Conservation (phyloP, 2,329 filamentous ascomycete genomes). For the Ramularia endophylla region DNA sequence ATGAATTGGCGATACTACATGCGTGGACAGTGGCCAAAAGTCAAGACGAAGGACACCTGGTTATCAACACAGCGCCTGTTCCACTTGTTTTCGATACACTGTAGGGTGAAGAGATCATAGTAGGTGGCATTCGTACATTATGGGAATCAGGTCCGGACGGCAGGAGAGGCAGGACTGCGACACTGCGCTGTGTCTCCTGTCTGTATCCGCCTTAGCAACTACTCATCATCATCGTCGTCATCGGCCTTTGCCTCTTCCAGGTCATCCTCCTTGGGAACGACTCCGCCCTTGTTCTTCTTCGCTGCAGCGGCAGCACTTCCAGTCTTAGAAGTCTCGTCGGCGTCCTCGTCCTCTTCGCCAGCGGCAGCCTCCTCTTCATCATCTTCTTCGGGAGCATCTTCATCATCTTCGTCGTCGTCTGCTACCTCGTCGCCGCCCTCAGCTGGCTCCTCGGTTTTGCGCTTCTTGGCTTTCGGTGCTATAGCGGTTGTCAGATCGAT, state of each 20-base stretch:
- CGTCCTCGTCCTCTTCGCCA: slow-evolving; percentile 30
- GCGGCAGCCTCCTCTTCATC: slow-evolving; percentile 27
- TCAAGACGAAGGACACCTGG: too few relatives aligned
- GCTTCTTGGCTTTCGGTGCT: slow-evolving; percentile 19
- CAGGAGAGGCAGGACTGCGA: too few relatives aligned
- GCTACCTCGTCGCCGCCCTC: slow-evolving; percentile 19
- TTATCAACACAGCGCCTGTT: too few relatives aligned
- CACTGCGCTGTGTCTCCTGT: neutral
- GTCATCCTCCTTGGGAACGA: slow-evolving; percentile 28
- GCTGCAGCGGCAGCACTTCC: slow-evolving; percentile 27
- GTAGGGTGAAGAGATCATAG: too few relatives aligned
- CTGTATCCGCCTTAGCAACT: neutral
- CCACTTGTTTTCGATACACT: too few relatives aligned
- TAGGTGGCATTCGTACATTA: too few relatives aligned
- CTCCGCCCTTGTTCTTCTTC: slow-evolving; percentile 24
- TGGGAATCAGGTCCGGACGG: too few relatives aligned
- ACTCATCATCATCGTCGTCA: slow-evolving; percentile 16
- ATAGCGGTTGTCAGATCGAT: slow-evolving; percentile 2
- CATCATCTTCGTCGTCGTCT: slow-evolving; percentile 18
- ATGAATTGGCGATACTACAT: too few relatives aligned
- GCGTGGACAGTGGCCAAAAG: too few relatives aligned
- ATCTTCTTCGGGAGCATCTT: slow-evolving; percentile 20
- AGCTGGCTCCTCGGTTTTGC: slow-evolving; percentile 16
- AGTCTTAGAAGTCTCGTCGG: slow-evolving; percentile 23
- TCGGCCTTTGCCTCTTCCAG: slow-evolving; percentile 24